Evolutionary conservation across 2,329 filamentous ascomycete genomes (phyloP).

Genomic region (Arthrobotrys entomopaga): DNA sequence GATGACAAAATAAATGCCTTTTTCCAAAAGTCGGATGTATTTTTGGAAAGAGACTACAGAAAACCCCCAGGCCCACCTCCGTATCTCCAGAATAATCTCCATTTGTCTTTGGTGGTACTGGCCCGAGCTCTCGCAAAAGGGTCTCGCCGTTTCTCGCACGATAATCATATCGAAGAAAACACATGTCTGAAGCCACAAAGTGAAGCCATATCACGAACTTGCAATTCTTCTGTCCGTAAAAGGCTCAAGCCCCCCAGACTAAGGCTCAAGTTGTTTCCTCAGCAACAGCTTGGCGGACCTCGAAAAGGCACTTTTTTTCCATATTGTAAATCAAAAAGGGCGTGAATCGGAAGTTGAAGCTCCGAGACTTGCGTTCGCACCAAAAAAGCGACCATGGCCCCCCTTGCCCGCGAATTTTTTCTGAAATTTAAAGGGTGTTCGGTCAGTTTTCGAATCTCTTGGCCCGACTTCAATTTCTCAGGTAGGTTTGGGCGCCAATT

Average conservation of each 20-base stretch:
- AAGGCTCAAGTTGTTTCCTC: slow-evolving; percentile 31
- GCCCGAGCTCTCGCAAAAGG: slow-evolving; percentile 26
- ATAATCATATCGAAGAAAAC: background rate
- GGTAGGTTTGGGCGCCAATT: slow-evolving; percentile 32
- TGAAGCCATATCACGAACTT: background rate
- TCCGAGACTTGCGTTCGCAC: slow-evolving; percentile 40
- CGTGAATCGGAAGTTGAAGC: slow-evolving; percentile 43
- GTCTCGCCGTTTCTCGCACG: background rate
- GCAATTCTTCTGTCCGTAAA: background rate
- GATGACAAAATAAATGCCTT: slow-evolving; percentile 28
- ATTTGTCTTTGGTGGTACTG: slow-evolving; percentile 2
- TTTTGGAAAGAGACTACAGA: slow-evolving; percentile 30
- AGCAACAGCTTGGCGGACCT: slow-evolving; percentile 38
- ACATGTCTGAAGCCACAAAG: slow-evolving; percentile 11
- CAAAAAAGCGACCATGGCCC: slow-evolving; percentile 4
- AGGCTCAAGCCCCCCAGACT: background rate
- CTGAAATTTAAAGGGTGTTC: slow-evolving; percentile 36
- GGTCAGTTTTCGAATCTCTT: slow-evolving; percentile 41
- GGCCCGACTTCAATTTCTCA: slow-evolving; percentile 33
- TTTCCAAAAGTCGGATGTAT: slow-evolving; percentile 30
- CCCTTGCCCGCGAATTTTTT: slow-evolving; percentile 48
- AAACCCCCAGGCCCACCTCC: slow-evolving; percentile 30
- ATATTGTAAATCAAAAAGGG: slow-evolving; percentile 4
- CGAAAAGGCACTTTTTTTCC: slow-evolving; percentile 16
- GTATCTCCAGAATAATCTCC: slow-evolving; percentile 10